Evolutionary conservation across 495 filamentous ascomycete species (phyloP), one percentile per base, ranked within the genome.

Genomic region (Podospora pseudopauciseta): DNA sequence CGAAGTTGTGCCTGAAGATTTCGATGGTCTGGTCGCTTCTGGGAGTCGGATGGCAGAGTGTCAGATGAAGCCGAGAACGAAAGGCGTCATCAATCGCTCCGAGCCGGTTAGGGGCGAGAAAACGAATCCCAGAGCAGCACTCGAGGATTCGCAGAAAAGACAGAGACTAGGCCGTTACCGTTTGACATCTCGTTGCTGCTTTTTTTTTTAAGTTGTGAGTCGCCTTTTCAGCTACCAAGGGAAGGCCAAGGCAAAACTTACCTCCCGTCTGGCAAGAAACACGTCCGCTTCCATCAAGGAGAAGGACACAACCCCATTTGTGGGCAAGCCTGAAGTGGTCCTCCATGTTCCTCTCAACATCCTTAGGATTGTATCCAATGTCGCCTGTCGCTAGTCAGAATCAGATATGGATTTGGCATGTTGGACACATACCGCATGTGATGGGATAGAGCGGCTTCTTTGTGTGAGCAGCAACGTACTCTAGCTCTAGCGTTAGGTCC

Each of bases 261-360:
- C 70, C 39, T 68, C 68, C 1, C 86, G 77, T 66, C 81, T 71
- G n/a, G 81, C 77, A 0, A 89, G 76, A 66, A 88, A 89, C 0
- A 88, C 79, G 60, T 88, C 86, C 0, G 82, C 84, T 74, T 89
- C 85, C 85, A 65, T 88, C 86, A 0, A 88, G 72, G 0, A 89
- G 77, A 4, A 88, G 70, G 0, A 89, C 79, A 39, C 78, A 83
- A 3, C 77, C 77, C 85, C 85, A 87, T 63, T 69, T 75, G 58
- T 75, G 70, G 7, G 80, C 84, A 0, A 84, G 68, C 5, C 70
- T 63, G 23, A 85, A 81, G 15, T 80, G 75, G 0, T 67, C 49
- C 18, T 82, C 72, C 16, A 88, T 76, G 18, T 80, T 76, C 7
- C 68, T 68, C 67, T 85, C 83, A 0, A 85, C 80, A 0, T 77